phyloP scores from a whole-genome alignment of 352 stramenopile genomes.

The Globisporangium alternatum region DNA sequence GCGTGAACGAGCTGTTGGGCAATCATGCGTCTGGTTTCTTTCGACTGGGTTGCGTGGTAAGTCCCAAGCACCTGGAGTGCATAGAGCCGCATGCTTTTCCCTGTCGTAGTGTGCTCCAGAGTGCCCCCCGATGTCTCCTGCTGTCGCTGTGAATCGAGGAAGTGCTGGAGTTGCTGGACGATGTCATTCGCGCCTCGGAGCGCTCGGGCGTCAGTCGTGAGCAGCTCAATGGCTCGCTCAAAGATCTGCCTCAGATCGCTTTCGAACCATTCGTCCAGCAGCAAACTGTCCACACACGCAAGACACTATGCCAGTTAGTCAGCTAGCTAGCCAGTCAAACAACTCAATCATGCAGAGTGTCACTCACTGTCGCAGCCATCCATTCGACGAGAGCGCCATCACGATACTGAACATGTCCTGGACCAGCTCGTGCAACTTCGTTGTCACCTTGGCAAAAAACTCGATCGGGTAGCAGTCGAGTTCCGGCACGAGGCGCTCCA shows the following conservation, averaged over 20 bases:
- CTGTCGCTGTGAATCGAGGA: not conserved
- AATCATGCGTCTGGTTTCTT: conserved; percentile 2
- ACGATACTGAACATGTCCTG: conserved; percentile 6
- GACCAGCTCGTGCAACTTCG: conserved; percentile 14
- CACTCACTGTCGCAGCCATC: conserved; percentile 18
- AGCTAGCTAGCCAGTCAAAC: not conserved
- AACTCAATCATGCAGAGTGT: not conserved
- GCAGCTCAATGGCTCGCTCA: conserved; percentile 10
- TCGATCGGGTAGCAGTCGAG: conserved; percentile 40
- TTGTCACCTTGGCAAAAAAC: conserved; percentile 21
- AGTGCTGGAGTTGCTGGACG: conserved; percentile 9
- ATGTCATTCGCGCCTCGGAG: conserved; percentile 24
- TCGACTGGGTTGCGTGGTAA: not conserved
- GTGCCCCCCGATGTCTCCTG: not conserved
- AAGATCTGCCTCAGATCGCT: conserved; percentile 17
- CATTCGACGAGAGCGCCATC: conserved; percentile 1
- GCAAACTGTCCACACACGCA: conserved; percentile 14
- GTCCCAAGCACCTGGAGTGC: conserved; percentile 10
- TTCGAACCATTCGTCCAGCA: conserved; percentile 27
- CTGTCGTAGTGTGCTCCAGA: not conserved
- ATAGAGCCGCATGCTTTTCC: not conserved
- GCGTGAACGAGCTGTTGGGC: conserved; percentile 7
- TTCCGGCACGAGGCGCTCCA: conserved; percentile 42
- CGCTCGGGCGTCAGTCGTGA: conserved; percentile 17
- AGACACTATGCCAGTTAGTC: not conserved